Evolutionary conservation across 768 basidiomycete species (phyloP), one percentile per base, ranked within the genome.

Genomic region (Xerocomellus chrysenteron): DNA sequence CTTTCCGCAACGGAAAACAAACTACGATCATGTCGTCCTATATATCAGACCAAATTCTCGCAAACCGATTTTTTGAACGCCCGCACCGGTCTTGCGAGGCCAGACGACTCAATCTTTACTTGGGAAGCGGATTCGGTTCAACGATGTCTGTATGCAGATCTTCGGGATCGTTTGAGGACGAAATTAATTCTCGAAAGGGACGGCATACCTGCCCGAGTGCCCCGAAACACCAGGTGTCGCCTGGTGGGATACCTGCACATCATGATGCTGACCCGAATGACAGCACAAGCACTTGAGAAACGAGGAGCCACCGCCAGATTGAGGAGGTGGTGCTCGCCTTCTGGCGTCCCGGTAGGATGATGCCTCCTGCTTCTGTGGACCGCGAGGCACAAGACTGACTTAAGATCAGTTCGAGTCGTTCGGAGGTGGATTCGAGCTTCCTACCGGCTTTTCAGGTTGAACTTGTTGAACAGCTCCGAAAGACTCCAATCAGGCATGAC

Each of bases 371-470:
- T n/a, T 16, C 17, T 12, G 39, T 37, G 21, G 2, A 1, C 57
- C 57, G 16, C 57, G 61, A 36, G 53, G 19, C 3, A 24, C 37
- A 13, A 50, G 54, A 1, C 62, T 65, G 16, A 16, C 8, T 5
- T 35, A 3, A 36, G 17, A 32, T 53, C 19, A 50, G 21, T 4
- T 41, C 33, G 14, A 19, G 14, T 35, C 16, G 30, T 32, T 56
- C 28, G 12, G 35, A 33, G 26, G 40, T 6, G 13, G 9, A 43
- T 36, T 44, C 12, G 17, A 41, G 39, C 16, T 12, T 44, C 37
- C 14, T 47, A 64, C 63, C 56, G 19, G 26, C 3, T 6, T 9
- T 36, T 47, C 6, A 30, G 11, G 11, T 26, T 26, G 26, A 26
- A 26, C 26, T 28, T 28, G 28, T 41, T 14, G 24, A 55, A 37